Conservation (phyloP, 2,329 filamentous ascomycete genomes). For the Exophiala spinifera region DNA sequence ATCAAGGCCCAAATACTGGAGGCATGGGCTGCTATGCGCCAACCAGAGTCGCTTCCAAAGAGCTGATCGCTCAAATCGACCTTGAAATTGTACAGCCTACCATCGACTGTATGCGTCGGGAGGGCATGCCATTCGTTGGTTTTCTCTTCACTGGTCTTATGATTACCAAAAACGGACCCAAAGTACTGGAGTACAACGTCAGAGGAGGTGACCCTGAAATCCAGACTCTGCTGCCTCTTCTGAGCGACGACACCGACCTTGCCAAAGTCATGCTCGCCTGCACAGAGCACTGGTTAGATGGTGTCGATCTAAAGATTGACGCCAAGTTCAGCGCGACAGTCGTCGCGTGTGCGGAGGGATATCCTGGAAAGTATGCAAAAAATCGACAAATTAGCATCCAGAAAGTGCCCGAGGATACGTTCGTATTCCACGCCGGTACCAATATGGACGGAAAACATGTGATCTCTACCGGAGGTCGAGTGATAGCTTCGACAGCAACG, state of each 20-base stretch:
- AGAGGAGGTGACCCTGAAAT: constrained; percentile 91
- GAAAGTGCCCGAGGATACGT: constrained; percentile 56
- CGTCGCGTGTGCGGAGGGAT: constrained; percentile 88
- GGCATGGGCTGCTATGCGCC: constrained; percentile 97
- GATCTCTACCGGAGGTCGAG: constrained; percentile 78
- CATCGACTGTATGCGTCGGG: constrained; percentile 79
- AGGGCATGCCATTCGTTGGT: constrained; percentile 67
- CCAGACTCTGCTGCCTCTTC: constrained; percentile 71
- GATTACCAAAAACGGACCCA: constrained; percentile 78
- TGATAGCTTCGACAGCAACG: constrained; percentile 87
- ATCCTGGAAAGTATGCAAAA: constrained; percentile 82
- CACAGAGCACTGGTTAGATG: constrained; percentile 69
- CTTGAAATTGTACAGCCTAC: constrained; percentile 83
- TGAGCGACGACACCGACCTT: constrained; percentile 75
- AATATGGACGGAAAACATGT: constrained; percentile 55
- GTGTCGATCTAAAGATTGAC: constrained; percentile 65
- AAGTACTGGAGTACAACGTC: constrained; percentile 88
- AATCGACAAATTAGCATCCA: constrained; percentile 62
- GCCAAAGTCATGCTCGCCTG: constrained; percentile 87
- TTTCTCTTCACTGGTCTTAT: constrained; percentile 88
- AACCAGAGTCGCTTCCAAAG: constrained; percentile 73
- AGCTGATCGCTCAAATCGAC: constrained; percentile 75
- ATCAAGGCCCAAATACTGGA: constrained; percentile 88
- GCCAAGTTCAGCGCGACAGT: constrained; percentile 79
- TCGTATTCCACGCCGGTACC: constrained; percentile 93